Conservation (phyloP, 805 yeast genomes). For the Metschnikowia sp. region DNA sequence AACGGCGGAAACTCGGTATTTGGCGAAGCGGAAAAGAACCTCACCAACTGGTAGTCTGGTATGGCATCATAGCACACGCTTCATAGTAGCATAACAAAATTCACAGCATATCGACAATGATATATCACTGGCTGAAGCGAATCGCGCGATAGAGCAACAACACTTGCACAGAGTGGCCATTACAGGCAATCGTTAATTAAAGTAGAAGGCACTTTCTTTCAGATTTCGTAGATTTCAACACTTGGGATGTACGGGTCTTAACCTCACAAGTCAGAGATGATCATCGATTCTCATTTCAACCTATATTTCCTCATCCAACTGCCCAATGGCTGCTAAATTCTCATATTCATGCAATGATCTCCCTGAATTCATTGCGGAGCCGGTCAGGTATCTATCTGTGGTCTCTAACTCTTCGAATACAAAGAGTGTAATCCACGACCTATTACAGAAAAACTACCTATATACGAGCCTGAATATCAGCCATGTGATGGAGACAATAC, state of each 20-base stretch:
- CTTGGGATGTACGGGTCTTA: background rate
- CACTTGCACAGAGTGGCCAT: background rate
- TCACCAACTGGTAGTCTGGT: slow-evolving; percentile 74
- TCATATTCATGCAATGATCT: background rate
- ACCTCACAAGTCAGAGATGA: background rate
- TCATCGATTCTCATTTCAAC: background rate
- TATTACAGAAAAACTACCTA: background rate
- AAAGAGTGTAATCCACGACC: background rate
- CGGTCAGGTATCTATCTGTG: slow-evolving; percentile 9
- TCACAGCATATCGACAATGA: too few species aligned
- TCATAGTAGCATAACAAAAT: too few species aligned
- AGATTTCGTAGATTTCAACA: background rate
- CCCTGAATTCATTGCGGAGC: slow-evolving; percentile 10
- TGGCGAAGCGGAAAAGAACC: slow-evolving; percentile 88
- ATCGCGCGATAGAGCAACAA: too few species aligned
- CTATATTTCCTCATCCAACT: background rate
- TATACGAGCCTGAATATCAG: background rate
- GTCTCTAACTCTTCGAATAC: background rate
- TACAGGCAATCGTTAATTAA: background rate
- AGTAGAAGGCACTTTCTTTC: background rate
- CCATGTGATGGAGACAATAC: slow-evolving; percentile 2
- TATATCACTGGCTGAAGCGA: too few species aligned
- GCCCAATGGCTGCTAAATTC: background rate
- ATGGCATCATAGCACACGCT: too few species aligned
- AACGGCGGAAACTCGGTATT: slow-evolving; percentile 64